Evolutionary conservation across 306 rosid species (phyloP), one percentile per base, ranked within the genome.

Genomic region (Notholithocarpus densiflorus): DNA sequence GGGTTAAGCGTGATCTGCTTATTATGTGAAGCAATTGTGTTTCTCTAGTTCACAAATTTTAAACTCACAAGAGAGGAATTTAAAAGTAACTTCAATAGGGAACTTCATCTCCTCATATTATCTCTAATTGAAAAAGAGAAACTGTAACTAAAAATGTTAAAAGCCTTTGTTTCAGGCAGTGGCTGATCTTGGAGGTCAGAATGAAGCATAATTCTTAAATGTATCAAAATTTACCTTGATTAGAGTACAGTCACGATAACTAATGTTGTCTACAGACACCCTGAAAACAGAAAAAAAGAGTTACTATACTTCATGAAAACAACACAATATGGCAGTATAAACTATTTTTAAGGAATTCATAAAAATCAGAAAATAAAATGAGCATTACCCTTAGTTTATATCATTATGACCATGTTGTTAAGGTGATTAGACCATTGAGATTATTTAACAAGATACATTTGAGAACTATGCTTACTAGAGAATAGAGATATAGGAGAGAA

Each of bases 241-340:
- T 48, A 89, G 87, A 62, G 96, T 91, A 83, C 88, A 84, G 62
- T 86, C 86, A 76, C 76, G 82, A 77, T 83, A 91, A 60, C 82
- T 89, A 27, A 88, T 72, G 73, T 89, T 91, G 91, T 93, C 97
- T 68, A 89, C 86, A 12, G 96, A 93, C 84, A 93, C 96, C 92
- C 96, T 91, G 91, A 81, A 61, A 78, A 77, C 74, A 37, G 45
- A 8, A 40, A 24, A 72, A 73, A 70, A 76, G 15, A 72, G 53
- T 66, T 68, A 27, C 45, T 9, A 40, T 8, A 40, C 69, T 31
- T 34, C 10, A 65, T 68, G 32, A 57, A 11, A 17, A 5, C 73
- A n/a, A 27, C 61, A 55, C 51, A 31, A 32, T 8, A 40, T 54
- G 79, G 52, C 6, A 26, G 45, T 14, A 59, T 40, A 10, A 60